Evolutionary conservation across 2,329 filamentous ascomycete genomes (phyloP).

Genomic region (Meredithiella fracta): DNA sequence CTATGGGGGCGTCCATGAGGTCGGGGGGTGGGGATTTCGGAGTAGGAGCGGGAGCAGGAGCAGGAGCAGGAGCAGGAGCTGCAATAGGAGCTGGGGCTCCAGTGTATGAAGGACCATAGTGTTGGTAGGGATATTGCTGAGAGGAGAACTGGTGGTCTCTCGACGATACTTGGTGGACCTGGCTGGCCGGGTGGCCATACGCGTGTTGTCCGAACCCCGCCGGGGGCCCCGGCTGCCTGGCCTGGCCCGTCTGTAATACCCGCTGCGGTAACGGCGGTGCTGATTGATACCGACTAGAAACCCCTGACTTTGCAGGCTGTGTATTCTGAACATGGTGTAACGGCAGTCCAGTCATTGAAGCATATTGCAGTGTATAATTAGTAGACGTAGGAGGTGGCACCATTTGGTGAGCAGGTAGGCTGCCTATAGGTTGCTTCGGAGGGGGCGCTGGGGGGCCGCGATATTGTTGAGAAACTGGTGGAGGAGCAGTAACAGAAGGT

Average conservation of each 20-base stretch:
- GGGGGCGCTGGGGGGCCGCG: constrained; percentile 19
- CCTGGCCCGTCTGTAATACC: not conserved
- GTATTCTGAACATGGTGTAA: too few relatives aligned
- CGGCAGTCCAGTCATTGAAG: not conserved
- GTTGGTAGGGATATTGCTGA: constrained; percentile 3
- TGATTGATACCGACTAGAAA: constrained; percentile 26
- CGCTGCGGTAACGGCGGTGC: constrained; percentile 27
- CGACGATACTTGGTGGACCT: not conserved
- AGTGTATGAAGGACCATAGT: not conserved
- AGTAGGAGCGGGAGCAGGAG: constrained; percentile 19
- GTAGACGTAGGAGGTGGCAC: too few relatives aligned
- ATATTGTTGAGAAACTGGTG: constrained; percentile 17
- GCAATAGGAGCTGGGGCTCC: constrained; percentile 13
- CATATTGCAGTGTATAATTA: not conserved
- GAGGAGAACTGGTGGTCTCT: not conserved
- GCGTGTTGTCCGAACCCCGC: not conserved
- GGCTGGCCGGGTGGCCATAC: not conserved
- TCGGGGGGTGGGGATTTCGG: constrained; percentile 31
- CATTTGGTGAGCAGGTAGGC: too few relatives aligned
- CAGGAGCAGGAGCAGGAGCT: not conserved
- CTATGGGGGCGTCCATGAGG: constrained; percentile 40
- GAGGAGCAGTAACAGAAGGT: constrained; percentile 12
- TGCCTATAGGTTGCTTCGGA: constrained; percentile 15
- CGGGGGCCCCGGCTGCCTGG: not conserved
- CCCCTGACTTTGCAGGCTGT: not conserved